These are phyloP conservation scores for Avena sativa DNA, from an alignment of 176 grass and related monocot species.

Conservation along the genomic window DNA sequence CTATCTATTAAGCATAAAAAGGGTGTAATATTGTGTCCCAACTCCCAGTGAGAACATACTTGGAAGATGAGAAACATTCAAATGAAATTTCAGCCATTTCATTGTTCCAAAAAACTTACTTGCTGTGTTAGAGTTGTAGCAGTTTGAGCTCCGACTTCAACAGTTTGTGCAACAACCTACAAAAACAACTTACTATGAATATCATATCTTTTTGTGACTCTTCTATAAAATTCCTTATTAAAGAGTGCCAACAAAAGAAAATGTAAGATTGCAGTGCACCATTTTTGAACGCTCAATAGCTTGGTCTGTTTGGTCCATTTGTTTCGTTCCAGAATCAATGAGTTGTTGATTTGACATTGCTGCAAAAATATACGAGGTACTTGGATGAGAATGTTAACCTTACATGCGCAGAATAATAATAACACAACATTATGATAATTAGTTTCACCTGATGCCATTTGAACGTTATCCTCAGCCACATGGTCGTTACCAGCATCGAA, in stretches of 20 bases:
- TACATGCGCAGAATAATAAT: not conserved
- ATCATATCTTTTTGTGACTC: not conserved
- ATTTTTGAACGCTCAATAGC: constrained; percentile 90
- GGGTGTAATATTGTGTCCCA: not conserved
- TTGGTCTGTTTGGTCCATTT: constrained; percentile 99
- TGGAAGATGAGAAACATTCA: constrained; percentile 5
- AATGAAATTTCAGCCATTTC: not conserved
- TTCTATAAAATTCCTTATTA: constrained; percentile 19
- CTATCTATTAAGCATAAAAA: not conserved
- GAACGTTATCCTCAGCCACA: constrained; percentile 60
- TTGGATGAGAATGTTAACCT: constrained; percentile 40
- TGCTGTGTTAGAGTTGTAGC: constrained; percentile 83
- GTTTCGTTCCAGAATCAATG: constrained; percentile 73
- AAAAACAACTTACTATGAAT: constrained; percentile 40
- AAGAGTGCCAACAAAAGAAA: not conserved
- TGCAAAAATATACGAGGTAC: constrained; percentile 41
- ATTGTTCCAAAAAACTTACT: constrained; percentile 58
- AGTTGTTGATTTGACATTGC: constrained; percentile 98
- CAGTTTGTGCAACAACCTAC: constrained; percentile 94
- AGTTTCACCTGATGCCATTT: constrained; percentile 81
- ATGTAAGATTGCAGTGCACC: constrained; percentile 41
- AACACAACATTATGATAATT: constrained; percentile 2
- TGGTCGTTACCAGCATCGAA: constrained; percentile 84
- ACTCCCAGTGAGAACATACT: not conserved
- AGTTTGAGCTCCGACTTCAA: constrained; percentile 97